Evolutionary conservation across 495 filamentous ascomycete genomes (phyloP).

Genomic region (Penicillium canariense): DNA sequence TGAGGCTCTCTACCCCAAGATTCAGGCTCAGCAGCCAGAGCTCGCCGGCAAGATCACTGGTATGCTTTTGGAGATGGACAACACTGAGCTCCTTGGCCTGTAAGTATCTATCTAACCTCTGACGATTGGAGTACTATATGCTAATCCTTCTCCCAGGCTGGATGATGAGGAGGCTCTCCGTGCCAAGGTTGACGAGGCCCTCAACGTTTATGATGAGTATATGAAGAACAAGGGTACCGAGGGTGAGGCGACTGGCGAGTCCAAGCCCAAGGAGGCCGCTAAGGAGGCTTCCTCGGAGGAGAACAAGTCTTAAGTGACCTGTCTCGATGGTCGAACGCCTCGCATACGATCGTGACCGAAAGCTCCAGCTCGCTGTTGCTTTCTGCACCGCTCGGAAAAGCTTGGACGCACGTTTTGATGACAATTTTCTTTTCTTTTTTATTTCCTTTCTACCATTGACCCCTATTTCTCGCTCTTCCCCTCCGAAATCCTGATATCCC

Average conservation of each 20-base stretch:
- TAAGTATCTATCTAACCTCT: slow-evolving; percentile 55
- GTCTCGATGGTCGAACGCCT: slow-evolving; percentile 22
- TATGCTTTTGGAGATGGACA: slow-evolving; percentile 99
- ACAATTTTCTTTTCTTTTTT: slow-evolving; percentile 33
- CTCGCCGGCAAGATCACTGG: slow-evolving; percentile 99
- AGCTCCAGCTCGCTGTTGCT: background rate
- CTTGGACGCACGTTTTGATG: slow-evolving; percentile 46
- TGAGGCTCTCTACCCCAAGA: slow-evolving; percentile 97
- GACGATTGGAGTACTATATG: slow-evolving; percentile 13
- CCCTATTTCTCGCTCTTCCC: slow-evolving; percentile 19
- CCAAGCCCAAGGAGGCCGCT: slow-evolving; percentile 46
- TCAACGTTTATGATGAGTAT: slow-evolving; percentile 97
- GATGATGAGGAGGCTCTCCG: slow-evolving; percentile 86
- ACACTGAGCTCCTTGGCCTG: slow-evolving; percentile 86
- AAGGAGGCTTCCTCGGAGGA: slow-evolving; percentile 45
- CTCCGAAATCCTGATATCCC: slow-evolving; percentile 51
- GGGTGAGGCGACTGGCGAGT: slow-evolving; percentile 34
- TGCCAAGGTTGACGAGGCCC: slow-evolving; percentile 93
- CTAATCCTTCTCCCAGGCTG: slow-evolving; percentile 56
- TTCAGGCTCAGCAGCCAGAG: slow-evolving; percentile 86
- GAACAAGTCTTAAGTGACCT: slow-evolving; percentile 45
- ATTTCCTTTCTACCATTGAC: slow-evolving; percentile 27
- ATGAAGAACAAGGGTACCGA: slow-evolving; percentile 69
- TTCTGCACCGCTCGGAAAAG: slow-evolving; percentile 31
- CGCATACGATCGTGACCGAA: slow-evolving; percentile 10